Evolutionary conservation across 331 rosid species (phyloP).

Genomic region (Cydonia oblonga): DNA sequence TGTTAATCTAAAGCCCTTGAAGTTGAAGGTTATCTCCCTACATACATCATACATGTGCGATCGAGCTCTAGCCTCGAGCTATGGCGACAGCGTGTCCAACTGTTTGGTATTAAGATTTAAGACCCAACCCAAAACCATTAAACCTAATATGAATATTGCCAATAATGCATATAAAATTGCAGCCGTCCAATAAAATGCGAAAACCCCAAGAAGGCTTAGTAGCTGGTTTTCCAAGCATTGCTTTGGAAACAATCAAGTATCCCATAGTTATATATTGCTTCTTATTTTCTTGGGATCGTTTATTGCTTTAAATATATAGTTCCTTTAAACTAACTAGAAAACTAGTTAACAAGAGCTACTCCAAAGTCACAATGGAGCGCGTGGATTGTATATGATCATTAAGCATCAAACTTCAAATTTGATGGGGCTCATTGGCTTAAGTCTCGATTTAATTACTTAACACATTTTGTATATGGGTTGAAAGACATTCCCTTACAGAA

Average conservation of each 20-base stretch:
- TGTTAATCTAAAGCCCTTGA: background rate
- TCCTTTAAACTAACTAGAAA: slow-evolving; percentile 7
- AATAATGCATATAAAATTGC: slow-evolving; percentile 18
- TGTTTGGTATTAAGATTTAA: slow-evolving; percentile 11
- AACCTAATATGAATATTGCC: slow-evolving; percentile 26
- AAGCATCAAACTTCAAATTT: background rate
- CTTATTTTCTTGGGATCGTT: slow-evolving; percentile 66
- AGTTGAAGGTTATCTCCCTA: slow-evolving; percentile 8
- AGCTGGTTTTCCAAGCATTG: slow-evolving; percentile 52
- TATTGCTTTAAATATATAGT: slow-evolving; percentile 23
- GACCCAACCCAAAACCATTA: slow-evolving; percentile 14
- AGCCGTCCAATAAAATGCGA: slow-evolving; percentile 52
- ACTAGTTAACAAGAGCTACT: background rate
- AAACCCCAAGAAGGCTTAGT: slow-evolving; percentile 57
- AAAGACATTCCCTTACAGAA: too few relatives aligned
- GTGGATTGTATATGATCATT: background rate
- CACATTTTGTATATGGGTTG: too few relatives aligned
- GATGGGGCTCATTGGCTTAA: background rate
- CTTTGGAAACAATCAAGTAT: slow-evolving; percentile 58
- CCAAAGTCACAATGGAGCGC: slow-evolving; percentile 25
- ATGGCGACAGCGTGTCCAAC: slow-evolving; percentile 49
- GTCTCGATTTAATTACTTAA: background rate
- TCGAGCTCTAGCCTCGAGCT: slow-evolving; percentile 8
- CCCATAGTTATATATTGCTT: slow-evolving; percentile 21
- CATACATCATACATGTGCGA: slow-evolving; percentile 34